Evolutionary conservation across 495 filamentous ascomycete species (phyloP).

Genomic region (Talaromyces thailandensis): DNA sequence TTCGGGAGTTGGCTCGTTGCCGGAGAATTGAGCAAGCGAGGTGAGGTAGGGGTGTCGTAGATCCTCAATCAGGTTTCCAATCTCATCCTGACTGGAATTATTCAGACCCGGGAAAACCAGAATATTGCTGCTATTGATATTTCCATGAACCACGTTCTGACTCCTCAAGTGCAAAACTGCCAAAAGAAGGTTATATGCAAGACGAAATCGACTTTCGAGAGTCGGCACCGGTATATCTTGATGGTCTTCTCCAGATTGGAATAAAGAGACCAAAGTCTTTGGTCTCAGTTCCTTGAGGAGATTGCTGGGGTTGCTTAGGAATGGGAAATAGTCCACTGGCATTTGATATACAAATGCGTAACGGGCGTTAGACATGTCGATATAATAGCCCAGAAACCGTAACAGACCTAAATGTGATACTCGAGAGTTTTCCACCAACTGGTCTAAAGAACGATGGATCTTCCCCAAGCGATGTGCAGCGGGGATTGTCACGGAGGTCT

Average conservation of each 20-base stretch:
- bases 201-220: slow-evolving; percentile 72
- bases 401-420: slow-evolving; percentile 53
- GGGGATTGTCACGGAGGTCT: slow-evolving; percentile 17
- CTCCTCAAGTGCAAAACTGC: slow-evolving; percentile 69
- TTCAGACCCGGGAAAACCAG: slow-evolving; percentile 57
- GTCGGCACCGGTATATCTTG: slow-evolving; percentile 38
- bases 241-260: slow-evolving; percentile 37
- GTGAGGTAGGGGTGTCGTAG: slow-evolving; percentile 69
- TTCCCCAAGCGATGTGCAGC: slow-evolving; percentile 26
- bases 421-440: slow-evolving; percentile 43
- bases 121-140: slow-evolving; percentile 72
- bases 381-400: slow-evolving; percentile 73
- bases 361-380: slow-evolving; percentile 67
- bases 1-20: slow-evolving; percentile 46
- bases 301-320: slow-evolving; percentile 35
- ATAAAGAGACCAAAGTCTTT: slow-evolving; percentile 38
- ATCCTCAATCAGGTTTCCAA: slow-evolving; percentile 35
- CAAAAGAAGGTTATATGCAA: slow-evolving; percentile 71
- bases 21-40: slow-evolving; percentile 73
- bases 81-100: slow-evolving; percentile 29
- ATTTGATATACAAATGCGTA: slow-evolving; percentile 80
- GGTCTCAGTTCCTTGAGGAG: slow-evolving; percentile 31
- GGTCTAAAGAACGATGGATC: slow-evolving; percentile 33
- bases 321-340: slow-evolving; percentile 48
- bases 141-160: slow-evolving; percentile 67